Evolutionary conservation across 169 alveolate genomes (phyloP).

Genomic region (Perkinsus chesapeaki): DNA sequence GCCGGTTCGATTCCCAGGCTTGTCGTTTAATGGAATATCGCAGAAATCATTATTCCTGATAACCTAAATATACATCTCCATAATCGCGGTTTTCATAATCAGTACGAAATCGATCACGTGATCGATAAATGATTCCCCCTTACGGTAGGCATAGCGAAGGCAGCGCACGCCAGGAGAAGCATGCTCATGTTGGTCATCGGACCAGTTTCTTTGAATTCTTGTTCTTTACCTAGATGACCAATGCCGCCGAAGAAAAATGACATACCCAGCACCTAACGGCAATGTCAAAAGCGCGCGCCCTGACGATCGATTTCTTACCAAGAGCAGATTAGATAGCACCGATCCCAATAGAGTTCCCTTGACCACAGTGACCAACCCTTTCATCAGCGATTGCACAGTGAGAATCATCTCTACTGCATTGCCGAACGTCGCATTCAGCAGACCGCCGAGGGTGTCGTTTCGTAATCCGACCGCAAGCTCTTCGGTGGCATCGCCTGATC

Average conservation of each 20-base stretch:
- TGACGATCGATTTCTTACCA: no score
- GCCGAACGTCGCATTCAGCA: constrained; percentile 77
- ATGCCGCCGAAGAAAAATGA: constrained; percentile 58
- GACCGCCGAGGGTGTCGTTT: constrained; percentile 47
- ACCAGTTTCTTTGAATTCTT: not conserved
- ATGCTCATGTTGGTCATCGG: not conserved
- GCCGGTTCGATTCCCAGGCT: not conserved
- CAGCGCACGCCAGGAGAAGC: not conserved
- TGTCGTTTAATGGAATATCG: not conserved
- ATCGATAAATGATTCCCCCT: not conserved
- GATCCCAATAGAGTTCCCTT: constrained; percentile 65
- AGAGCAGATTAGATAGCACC: constrained; percentile 46
- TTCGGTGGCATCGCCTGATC: constrained; percentile 59
- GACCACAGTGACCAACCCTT: not conserved
- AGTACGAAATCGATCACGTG: not conserved
- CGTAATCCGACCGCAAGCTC: constrained; percentile 50
- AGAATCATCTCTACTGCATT: constrained; percentile 78
- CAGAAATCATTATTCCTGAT: not conserved
- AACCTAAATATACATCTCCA: not conserved
- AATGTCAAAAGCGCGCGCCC: no score
- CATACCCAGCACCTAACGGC: constrained; percentile 52
- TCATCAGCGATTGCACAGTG: constrained; percentile 59
- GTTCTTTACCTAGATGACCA: constrained; percentile 48
- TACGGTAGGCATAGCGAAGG: not conserved
- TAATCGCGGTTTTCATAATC: not conserved